Percentiles rank a stretch among this genome's conserved stretches.
phyloP scores from a whole-genome alignment of 148 eudicot genomes.

The Rhododendron henanense region DNA sequence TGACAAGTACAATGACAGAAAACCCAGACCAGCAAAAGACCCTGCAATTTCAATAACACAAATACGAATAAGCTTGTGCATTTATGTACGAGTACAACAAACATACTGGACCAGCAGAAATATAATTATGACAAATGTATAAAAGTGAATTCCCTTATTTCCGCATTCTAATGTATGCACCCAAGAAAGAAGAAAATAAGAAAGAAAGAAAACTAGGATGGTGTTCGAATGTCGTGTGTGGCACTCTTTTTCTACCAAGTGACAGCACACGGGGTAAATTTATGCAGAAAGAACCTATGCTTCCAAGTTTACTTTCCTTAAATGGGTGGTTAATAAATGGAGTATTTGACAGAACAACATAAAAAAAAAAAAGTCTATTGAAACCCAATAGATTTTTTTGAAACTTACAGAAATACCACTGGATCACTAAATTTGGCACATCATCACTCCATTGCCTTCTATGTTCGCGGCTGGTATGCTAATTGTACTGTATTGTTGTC shows the following conservation, averaged over 20 bases:
- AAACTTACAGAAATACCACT: background rate
- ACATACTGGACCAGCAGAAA: background rate
- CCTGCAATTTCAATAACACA: conserved; percentile 35
- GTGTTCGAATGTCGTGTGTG: background rate
- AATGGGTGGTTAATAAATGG: background rate
- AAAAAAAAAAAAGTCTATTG: background rate
- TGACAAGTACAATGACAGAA: conserved; percentile 63
- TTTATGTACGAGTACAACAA: background rate
- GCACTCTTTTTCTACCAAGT: background rate
- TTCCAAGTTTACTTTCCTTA: background rate
- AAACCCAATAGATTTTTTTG: background rate
- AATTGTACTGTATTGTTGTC: background rate
- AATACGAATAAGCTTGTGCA: background rate
- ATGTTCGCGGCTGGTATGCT: background rate
- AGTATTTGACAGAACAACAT: background rate
- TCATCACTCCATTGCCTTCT: background rate
- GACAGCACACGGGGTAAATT: background rate
- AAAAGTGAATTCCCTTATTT: background rate
- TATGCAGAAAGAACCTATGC: background rate
- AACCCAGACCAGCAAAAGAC: conserved; percentile 89
- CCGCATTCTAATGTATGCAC: background rate
- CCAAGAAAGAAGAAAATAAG: no score
- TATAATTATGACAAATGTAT: background rate
- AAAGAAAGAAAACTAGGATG: background rate
- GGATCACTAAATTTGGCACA: background rate